Evolutionary conservation across 2,329 filamentous ascomycete species (phyloP).

Genomic region (Epichloe brachyelytri): DNA sequence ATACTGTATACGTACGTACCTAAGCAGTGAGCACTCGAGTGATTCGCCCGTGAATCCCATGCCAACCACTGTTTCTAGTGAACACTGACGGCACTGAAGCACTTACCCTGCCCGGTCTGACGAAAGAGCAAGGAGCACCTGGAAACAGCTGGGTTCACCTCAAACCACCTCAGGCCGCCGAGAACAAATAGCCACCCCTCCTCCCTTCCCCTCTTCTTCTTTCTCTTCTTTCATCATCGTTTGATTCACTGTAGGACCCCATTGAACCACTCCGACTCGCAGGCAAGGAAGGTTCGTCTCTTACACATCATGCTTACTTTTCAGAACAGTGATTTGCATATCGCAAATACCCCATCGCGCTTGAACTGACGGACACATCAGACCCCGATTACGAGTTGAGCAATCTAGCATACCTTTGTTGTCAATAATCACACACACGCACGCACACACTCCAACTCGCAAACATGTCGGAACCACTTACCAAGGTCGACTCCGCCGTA

Average conservation of each 20-base stretch:
- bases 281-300: conserved; percentile 5
- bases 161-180: conserved; percentile 11
- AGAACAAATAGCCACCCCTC: conserved; percentile 18
- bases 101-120: conserved; percentile 33
- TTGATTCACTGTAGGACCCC: conserved; percentile 4
- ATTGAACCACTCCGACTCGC: conserved; percentile 5
- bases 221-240: conserved; percentile 11
- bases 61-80: neutral
- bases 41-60: neutral
- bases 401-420: neutral
- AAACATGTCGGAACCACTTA: conserved; percentile 44
- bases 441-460: neutral
- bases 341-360: neutral
- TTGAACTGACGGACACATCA: neutral
- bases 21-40: neutral
- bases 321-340: neutral
- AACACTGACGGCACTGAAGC: conserved; percentile 19
- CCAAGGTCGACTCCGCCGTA: conserved; percentile 86
- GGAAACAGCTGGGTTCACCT: conserved; percentile 1
- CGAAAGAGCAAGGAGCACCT: conserved; percentile 21
- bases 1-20: neutral
- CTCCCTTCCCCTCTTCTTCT: conserved; percentile 8
- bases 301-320: neutral
- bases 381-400: neutral
- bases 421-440: neutral